These are phyloP conservation scores for Stellera chamaejasme DNA, from an alignment of 345 rosid species.

Conservation along the genomic window DNA sequence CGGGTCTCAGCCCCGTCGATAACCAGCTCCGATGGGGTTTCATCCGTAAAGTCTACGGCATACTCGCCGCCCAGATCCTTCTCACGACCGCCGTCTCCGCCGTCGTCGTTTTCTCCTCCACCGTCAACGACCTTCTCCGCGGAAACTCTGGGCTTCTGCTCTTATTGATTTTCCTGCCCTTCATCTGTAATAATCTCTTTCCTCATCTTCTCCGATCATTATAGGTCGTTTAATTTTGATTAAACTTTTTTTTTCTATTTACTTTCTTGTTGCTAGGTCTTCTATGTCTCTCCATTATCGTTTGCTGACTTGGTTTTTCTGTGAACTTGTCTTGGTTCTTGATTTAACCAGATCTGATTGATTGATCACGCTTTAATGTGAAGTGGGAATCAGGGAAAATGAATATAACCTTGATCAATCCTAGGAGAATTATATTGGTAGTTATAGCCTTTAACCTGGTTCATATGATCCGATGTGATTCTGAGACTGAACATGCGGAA, in stretches of 20 bases:
- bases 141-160: slow-evolving; percentile 69
- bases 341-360: not conserved
- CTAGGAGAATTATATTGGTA: no score
- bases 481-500: no score
- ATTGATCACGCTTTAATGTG: not conserved
- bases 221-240: no score
- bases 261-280: not conserved
- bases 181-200: slow-evolving; percentile 44
- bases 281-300: no score
- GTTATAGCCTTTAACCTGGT: no score
- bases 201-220: not conserved
- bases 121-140: slow-evolving; percentile 57
- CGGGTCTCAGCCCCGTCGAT: slow-evolving; percentile 77
- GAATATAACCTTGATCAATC: no score
- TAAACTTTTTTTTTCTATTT: not conserved
- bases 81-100: slow-evolving; percentile 79
- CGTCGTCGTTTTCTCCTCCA: slow-evolving; percentile 51
- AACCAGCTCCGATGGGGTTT: slow-evolving; percentile 92
- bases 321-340: no score
- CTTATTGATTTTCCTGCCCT: slow-evolving; percentile 63
- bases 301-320: no score
- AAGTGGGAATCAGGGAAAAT: no score
- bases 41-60: slow-evolving; percentile 87
- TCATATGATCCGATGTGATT: no score
- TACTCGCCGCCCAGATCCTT: slow-evolving; percentile 70